Base-by-base conservation (phyloP, 2,329 filamentous ascomycete genomes). In the Trichoderma citrinoviride region DNA sequence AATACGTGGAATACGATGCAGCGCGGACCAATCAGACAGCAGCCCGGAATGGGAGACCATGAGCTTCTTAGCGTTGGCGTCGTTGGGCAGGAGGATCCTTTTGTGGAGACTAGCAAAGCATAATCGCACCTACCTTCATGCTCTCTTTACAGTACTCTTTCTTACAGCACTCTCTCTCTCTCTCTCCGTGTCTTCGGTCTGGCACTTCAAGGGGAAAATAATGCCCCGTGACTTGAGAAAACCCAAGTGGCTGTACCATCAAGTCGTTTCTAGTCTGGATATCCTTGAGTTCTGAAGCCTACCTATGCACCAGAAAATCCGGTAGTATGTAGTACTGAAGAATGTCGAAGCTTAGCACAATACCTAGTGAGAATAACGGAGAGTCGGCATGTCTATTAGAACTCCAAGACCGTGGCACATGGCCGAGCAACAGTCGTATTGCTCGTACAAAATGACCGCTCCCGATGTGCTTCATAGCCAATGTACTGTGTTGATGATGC, bases 1-100 rank as follows among this genome's bases (percentile, higher is more conserved):
- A 14, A 56, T 57, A 37, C 25, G 64, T 47, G 60, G 60, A 72
- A 74, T 73, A 74, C 73, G 73, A 74, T 60, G 71, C 72, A 29
- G 72, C 69, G 71, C 73, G 72, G 74, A 62, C 61, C 67, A 68
- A 71, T 66, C 50, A 65, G 5, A 15, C 21, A 7, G n/a, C 12
- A 21, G 17, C 15, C 15, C 23, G 21, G 29, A 27, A 14, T 52
- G 47, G n/a, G 57, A n/a, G n/a, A 61, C 19, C 12, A 14, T 14
- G 19, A n/a, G 14, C 46, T 57, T 57, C 33, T 37, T 37, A 57
- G 53, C 53, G 40, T 23, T 55, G 33, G 52, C 44, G 21, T 21
- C 29, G 27, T 29, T 29, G 49, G n/a, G 29, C 17, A 33, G 27
- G 6, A 3, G 29, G 49, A 60, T 50, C 44, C 3, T 62, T 64